Evolutionary conservation across 1,284 basidiomycete genomes (phyloP).

Genomic region (Hemileia vastatrix): DNA sequence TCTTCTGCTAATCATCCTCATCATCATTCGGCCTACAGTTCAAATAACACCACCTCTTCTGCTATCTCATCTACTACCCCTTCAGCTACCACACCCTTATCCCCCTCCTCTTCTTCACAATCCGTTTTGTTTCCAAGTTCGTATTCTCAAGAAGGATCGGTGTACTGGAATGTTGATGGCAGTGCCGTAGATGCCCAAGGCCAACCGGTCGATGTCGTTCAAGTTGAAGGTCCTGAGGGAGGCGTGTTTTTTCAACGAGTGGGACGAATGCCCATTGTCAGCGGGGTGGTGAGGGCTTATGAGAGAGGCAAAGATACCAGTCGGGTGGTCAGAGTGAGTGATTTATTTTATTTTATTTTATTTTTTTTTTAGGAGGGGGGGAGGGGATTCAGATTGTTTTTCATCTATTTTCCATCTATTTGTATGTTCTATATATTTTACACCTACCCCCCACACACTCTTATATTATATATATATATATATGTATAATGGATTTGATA

Average conservation of each 20-base stretch:
- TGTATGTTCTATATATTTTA: too few relatives aligned
- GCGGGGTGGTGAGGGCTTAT: conserved; percentile 60
- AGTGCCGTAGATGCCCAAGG: not conserved
- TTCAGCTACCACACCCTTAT: not conserved
- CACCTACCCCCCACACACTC: too few relatives aligned
- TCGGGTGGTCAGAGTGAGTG: conserved; percentile 59
- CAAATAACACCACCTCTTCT: not conserved
- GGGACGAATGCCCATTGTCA: conserved; percentile 54
- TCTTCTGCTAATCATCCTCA: too few relatives aligned
- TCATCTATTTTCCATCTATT: too few relatives aligned
- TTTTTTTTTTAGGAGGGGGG: too few relatives aligned
- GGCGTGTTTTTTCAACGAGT: conserved; percentile 41
- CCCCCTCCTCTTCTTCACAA: not conserved
- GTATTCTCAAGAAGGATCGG: not conserved
- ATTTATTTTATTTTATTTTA: not conserved
- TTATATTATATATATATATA: too few relatives aligned
- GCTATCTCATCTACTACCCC: not conserved
- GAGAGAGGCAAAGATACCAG: conserved; percentile 67
- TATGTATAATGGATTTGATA: too few relatives aligned
- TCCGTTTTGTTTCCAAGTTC: not conserved
- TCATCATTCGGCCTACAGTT: too few relatives aligned
- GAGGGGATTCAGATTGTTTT: too few relatives aligned
- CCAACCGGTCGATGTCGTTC: not conserved
- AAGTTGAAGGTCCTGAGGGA: not conserved
- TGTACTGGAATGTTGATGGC: not conserved